phyloP scores from a whole-genome alignment of 2,329 filamentous ascomycete species.

The Ophiostoma populinum region DNA sequence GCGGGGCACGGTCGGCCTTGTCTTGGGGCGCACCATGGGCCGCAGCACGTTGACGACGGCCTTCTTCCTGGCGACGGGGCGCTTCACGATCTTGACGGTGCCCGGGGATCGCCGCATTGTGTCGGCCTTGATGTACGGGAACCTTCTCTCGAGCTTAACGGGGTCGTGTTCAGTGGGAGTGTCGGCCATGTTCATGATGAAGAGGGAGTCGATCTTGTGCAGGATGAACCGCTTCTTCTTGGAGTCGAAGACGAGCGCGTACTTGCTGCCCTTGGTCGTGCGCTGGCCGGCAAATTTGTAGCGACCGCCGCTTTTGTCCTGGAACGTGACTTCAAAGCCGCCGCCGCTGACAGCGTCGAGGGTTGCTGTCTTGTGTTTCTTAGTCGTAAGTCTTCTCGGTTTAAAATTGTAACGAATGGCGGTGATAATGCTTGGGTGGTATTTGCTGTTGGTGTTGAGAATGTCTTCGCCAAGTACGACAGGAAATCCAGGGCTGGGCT shows the following conservation, averaged over 20 bases:
- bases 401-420: constrained; percentile 48
- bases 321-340: constrained; percentile 38
- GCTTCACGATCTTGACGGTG: background rate
- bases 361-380: constrained; percentile 20
- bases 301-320: constrained; percentile 32
- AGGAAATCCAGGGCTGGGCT: constrained; percentile 41
- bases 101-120: constrained; percentile 8
- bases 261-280: constrained; percentile 37
- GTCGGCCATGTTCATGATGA: constrained; percentile 71
- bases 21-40: constrained; percentile 7
- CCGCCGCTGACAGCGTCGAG: constrained; percentile 32
- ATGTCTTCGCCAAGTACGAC: constrained; percentile 46
- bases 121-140: constrained; percentile 41
- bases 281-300: constrained; percentile 45
- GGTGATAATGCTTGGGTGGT: constrained; percentile 32
- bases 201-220: constrained; percentile 63
- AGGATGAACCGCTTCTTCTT: constrained; percentile 60
- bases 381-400: constrained; percentile 28
- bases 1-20: constrained; percentile 8
- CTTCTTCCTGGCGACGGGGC: constrained; percentile 8
- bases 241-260: constrained; percentile 60
- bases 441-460: constrained; percentile 22
- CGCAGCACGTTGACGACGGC: constrained; percentile 7
- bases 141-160: constrained; percentile 45
- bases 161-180: constrained; percentile 48